Evolutionary conservation across 2,329 filamentous ascomycete genomes (phyloP), one percentile per base, ranked within the genome.

Genomic region (Ophiosphaerella korrae): DNA sequence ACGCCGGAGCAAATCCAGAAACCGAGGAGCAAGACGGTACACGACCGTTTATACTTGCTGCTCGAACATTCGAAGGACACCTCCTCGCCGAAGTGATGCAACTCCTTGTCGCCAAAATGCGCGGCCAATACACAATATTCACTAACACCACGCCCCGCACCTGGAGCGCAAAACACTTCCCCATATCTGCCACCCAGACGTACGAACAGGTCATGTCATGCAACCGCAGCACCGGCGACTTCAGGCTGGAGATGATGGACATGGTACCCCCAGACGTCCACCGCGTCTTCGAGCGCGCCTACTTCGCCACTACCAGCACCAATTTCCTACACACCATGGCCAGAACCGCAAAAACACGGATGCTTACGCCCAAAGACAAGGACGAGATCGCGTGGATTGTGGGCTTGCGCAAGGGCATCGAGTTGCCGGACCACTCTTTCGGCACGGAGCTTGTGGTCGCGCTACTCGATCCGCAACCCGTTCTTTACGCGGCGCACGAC

Each of bases 1-100:
- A 65, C 11, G 55, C 50, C 1, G 68, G 70, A n/a, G 70, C 70
- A 11, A 62, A 72, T 40, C 64, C 68, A 1, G 66, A 70, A 41
- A 40, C 55, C 9, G 56, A 55, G 44, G 62, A 64, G 18, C 13
- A 45, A 2, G 58, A 64, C 32, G 60, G 61, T 4, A 42, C 62
- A 3, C 57, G 52, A 16, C 67, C 64, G 2, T 68, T 66, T 36
- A 43, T 62, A 7, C 57, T 62, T 31, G 70, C 67, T 3, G 66
- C 66, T 3, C 63, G 63, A 11, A 60, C 48, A 1, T 62, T 72
- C 21, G 55, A 66, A 31, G 64, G 67, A 26, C 64, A 68, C 7
- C 35, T 71, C 5, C 43, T 57, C 2, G 57, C 53, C 0, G 58
- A 69, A 24, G 50, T 69, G 9, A 63, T 72, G 47, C 56, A 68